Conservation (phyloP, 257 asterid species). For the Ilex asprella region DNA sequence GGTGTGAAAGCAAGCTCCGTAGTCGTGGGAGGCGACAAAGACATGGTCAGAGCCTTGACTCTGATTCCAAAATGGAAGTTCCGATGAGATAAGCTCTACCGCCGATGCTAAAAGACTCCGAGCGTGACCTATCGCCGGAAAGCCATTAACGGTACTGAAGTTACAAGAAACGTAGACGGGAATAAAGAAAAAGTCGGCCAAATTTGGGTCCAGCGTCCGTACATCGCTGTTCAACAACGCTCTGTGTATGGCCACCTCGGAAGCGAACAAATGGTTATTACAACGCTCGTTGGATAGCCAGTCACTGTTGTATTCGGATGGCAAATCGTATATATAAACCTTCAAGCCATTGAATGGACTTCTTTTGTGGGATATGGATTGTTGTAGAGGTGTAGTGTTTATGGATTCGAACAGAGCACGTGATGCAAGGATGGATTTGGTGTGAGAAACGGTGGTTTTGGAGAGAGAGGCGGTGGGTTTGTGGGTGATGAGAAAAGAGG, state of each 20-base stretch:
- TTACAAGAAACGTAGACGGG: slow-evolving; percentile 89
- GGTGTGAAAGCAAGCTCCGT: slow-evolving; percentile 92
- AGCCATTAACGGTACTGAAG: slow-evolving; percentile 84
- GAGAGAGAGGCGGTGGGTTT: slow-evolving; percentile 32
- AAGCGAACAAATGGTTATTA: slow-evolving; percentile 64
- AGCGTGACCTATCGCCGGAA: slow-evolving; percentile 91
- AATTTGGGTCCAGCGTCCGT: slow-evolving; percentile 51
- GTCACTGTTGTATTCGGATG: slow-evolving; percentile 51
- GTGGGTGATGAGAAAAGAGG: slow-evolving; percentile 49
- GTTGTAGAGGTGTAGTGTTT: slow-evolving; percentile 16
- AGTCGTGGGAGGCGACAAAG: slow-evolving; percentile 92
- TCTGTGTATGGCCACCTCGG: slow-evolving; percentile 83
- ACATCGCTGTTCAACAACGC: slow-evolving; percentile 41
- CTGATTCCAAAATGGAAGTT: slow-evolving; percentile 80
- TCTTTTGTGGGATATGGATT: slow-evolving; percentile 3
- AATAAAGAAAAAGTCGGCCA: slow-evolving; percentile 85
- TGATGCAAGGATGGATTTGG: slow-evolving; percentile 29
- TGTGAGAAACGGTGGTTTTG: slow-evolving; percentile 31
- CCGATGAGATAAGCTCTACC: slow-evolving; percentile 34
- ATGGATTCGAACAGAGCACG: slow-evolving; percentile 54
- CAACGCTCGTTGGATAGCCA: slow-evolving; percentile 71
- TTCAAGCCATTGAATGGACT: slow-evolving; percentile 39
- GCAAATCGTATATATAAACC: slow-evolving; percentile 64
- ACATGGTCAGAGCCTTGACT: slow-evolving; percentile 82
- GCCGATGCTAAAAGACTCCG: slow-evolving; percentile 56